A percentile compares a stretch with the other conserved stretches of the same genome.
Conservation (phyloP, 371 early-diverging fungal genomes). For the Massospora cicadina region DNA sequence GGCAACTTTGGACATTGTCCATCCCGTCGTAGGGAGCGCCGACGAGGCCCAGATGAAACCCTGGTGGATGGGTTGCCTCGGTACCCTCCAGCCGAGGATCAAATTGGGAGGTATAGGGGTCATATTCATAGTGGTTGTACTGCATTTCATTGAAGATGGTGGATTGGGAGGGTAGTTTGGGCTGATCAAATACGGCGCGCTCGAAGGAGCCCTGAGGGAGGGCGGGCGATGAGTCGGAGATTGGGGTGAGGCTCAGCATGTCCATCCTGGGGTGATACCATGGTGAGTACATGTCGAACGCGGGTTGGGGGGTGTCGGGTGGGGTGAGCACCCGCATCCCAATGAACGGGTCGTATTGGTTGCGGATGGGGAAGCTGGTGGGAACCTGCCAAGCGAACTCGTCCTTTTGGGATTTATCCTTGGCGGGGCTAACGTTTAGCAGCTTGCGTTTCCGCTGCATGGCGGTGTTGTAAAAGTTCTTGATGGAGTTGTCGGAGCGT, state of each 20-base stretch:
- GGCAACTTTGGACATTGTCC: no score
- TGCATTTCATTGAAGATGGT: no score
- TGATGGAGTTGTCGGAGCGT: slow-evolving; percentile 21
- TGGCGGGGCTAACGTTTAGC: background rate
- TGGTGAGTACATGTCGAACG: background rate
- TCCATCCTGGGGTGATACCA: background rate
- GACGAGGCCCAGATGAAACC: no score
- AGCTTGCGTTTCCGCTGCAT: slow-evolving; percentile 21
- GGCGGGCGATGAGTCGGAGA: background rate
- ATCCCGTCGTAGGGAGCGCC: no score
- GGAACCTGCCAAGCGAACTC: background rate
- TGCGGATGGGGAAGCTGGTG: background rate
- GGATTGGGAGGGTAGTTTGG: no score
- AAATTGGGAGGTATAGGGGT: no score
- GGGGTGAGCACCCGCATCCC: background rate
- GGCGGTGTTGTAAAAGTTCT: slow-evolving; percentile 21
- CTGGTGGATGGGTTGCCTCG: no score
- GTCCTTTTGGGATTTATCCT: background rate
- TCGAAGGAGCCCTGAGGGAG: background rate
- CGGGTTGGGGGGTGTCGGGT: background rate
- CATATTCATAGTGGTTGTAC: no score
- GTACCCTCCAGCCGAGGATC: no score
- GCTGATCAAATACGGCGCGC: background rate
- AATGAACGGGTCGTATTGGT: background rate
- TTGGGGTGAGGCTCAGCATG: background rate